Evolutionary conservation across 1,284 basidiomycete species (phyloP).

Genomic region (Melampsora larici-populina): DNA sequence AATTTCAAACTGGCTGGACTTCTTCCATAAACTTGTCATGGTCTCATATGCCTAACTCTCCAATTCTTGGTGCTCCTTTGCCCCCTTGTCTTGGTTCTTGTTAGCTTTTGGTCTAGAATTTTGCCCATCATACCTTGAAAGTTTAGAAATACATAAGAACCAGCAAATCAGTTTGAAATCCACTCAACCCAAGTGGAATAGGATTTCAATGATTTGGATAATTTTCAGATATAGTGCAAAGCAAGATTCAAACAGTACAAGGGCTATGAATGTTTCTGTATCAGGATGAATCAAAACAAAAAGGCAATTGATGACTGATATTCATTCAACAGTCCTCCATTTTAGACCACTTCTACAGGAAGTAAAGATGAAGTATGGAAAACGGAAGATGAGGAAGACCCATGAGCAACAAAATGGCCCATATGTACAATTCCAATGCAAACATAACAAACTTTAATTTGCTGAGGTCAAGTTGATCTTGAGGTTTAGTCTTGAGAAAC

Average conservation of each 20-base stretch:
- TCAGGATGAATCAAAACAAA: too few species aligned
- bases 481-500: conserved; percentile 83
- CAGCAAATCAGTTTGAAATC: too few species aligned
- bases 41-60: conserved; percentile 90
- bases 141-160: too few species aligned
- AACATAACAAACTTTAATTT: conserved; percentile 95
- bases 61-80: conserved; percentile 82
- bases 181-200: conserved; percentile 45
- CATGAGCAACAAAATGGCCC: conserved; percentile 46
- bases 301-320: too few species aligned
- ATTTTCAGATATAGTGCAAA: background rate
- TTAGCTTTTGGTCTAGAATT: too few species aligned
- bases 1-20: conserved; percentile 42
- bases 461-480: conserved; percentile 72
- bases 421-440: too few species aligned
- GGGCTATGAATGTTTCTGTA: too few species aligned
- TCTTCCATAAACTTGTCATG: conserved; percentile 99
- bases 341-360: too few species aligned
- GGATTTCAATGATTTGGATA: background rate
- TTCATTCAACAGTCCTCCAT: too few species aligned
- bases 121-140: too few species aligned
- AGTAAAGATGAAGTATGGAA: conserved; percentile 15
- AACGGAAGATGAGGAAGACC: background rate
- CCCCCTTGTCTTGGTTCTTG: too few species aligned
- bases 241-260: too few species aligned